phyloP scores from a whole-genome alignment of 306 rosid species.

The Vigna nakashimae region DNA sequence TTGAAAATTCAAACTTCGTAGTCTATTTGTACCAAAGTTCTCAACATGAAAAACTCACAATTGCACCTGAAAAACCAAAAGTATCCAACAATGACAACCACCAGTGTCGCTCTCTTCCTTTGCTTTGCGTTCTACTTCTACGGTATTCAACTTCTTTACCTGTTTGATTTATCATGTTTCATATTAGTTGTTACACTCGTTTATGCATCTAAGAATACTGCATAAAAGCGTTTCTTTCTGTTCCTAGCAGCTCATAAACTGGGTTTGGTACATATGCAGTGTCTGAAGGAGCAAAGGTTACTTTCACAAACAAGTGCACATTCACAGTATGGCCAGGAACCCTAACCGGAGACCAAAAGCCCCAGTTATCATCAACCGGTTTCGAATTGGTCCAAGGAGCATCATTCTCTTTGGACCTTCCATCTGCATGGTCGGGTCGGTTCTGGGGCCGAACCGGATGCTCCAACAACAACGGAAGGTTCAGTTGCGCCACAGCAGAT shows the following conservation, averaged over 20 bases:
- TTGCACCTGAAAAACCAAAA: neutral
- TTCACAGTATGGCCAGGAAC: slow-evolving; percentile 72
- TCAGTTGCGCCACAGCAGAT: slow-evolving; percentile 66
- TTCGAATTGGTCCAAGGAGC: slow-evolving; percentile 50
- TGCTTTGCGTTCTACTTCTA: slow-evolving; percentile 50
- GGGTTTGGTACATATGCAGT: neutral
- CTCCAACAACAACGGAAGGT: slow-evolving; percentile 45
- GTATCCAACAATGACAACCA: slow-evolving; percentile 11
- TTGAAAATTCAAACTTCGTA: neutral
- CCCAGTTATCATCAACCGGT: slow-evolving; percentile 63
- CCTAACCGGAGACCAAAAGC: slow-evolving; percentile 51
- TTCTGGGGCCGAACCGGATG: slow-evolving; percentile 70
- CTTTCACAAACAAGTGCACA: slow-evolving; percentile 56
- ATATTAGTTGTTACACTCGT: neutral
- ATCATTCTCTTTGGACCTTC: slow-evolving; percentile 33
- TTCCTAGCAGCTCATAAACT: no score
- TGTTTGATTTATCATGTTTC: no score
- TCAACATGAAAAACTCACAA: neutral
- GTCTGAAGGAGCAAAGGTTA: slow-evolving; percentile 49
- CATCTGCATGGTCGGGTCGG: slow-evolving; percentile 66
- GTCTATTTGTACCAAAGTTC: neutral
- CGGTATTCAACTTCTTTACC: slow-evolving; percentile 17
- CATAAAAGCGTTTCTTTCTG: no score
- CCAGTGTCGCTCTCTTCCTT: slow-evolving; percentile 32
- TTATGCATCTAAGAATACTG: neutral